Evolutionary conservation across 169 alveolate genomes (phyloP), one percentile per base, ranked within the genome.

Genomic region (Plasmodium yoelii): DNA sequence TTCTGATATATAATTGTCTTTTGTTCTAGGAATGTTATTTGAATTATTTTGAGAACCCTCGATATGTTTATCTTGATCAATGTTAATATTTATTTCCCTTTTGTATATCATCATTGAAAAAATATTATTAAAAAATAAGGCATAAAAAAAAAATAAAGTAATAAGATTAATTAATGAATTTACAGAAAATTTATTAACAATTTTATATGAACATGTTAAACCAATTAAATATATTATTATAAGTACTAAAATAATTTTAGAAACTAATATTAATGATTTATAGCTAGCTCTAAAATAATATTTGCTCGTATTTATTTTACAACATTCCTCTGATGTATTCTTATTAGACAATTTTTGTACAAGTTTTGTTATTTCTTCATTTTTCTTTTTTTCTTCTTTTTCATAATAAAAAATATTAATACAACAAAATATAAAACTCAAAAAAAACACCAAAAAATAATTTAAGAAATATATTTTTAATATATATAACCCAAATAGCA

Each of bases 91-190:
- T 34, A 5, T 1, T 5, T 34, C 42, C 5, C 42, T 70, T 26
- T 22, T 56, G 53, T 82, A 82, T 3, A 53, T 67, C 47, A 82
- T 8, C 15, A 9, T 10, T 22, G 49, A 55, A 26, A 82, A 82
- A 12, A 82, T 22, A 42, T 68, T 82, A 53, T 82, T 82, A 82
- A 82, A 82, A 82, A 67, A 82, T n/a, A 46, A 34, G 9, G 73
- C 56, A 46, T 82, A 82, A 47, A 51, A 65, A 55, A 82, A 18
- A 34, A 67, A 82, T n/a, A 82, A 47, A 28, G 55, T 28, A 19
- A 82, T 18, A 19, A 82, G 5, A 13, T 46, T 4, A 28, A 82
- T 42, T 44, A 55, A 22, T n/a, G 84, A 67, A 57, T 57, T 56
- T 44, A 67, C 13, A 19, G 56, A 82, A 42, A 67, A 82, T 51